A percentile compares a stretch with the other conserved stretches of the same genome.
phyloP scores from a whole-genome alignment of 805 yeast species.

The Starmerella scarabaei region DNA sequence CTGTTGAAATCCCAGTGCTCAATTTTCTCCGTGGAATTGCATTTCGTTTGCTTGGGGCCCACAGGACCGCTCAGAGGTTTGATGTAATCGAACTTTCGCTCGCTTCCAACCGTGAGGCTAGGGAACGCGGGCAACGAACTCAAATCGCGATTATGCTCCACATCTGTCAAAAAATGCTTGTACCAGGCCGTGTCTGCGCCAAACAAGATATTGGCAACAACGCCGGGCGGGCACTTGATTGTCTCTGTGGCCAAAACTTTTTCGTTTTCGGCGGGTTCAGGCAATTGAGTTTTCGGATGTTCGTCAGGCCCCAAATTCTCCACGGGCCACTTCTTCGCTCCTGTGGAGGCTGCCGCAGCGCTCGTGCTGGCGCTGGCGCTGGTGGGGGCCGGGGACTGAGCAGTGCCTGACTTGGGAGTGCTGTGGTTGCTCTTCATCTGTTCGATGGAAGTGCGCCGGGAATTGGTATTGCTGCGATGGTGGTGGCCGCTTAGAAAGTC shows the following conservation, averaged over 20 bases:
- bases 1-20: constrained; percentile 41
- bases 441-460: too few species aligned
- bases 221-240: constrained; percentile 63
- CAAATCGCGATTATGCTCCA: constrained; percentile 26
- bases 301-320: constrained; percentile 28
- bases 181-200: constrained; percentile 44
- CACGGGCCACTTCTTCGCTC: constrained; percentile 20
- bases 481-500: background rate
- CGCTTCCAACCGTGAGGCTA: constrained; percentile 21
- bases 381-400: constrained; percentile 9
- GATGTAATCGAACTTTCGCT: constrained; percentile 46
- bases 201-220: constrained; percentile 54
- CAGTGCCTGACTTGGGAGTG: background rate
- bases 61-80: constrained; percentile 68
- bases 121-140: constrained; percentile 19
- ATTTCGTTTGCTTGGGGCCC: constrained; percentile 86
- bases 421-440: background rate
- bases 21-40: constrained; percentile 53
- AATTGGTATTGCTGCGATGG: background rate
- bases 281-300: constrained; percentile 46
- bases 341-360: background rate
- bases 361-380: constrained; percentile 31
- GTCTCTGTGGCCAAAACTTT: constrained; percentile 39
- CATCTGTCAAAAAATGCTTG: constrained; percentile 28
- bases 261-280: constrained; percentile 38